Conservation (phyloP, 1,284 basidiomycete genomes). For the Tilletia indica region DNA sequence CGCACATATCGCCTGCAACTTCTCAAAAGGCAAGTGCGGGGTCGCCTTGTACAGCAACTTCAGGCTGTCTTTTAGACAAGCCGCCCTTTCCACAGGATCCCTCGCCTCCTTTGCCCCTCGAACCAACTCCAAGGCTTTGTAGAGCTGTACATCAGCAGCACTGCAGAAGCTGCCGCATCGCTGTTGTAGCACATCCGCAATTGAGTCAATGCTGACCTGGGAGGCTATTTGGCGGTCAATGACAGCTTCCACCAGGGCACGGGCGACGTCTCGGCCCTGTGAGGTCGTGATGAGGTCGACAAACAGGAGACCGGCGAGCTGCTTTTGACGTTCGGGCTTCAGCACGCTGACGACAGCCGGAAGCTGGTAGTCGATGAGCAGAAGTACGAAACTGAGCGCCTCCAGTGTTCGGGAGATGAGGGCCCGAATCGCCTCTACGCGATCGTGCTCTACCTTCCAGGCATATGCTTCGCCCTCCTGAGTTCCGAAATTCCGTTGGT, state of each 20-base stretch:
- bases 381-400: slow-evolving; percentile 82
- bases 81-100: slow-evolving; percentile 63
- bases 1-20: slow-evolving; percentile 76
- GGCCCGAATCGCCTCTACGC: slow-evolving; percentile 69
- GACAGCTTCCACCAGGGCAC: slow-evolving; percentile 86
- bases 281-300: slow-evolving; percentile 66
- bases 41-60: slow-evolving; percentile 83
- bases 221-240: slow-evolving; percentile 97
- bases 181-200: slow-evolving; percentile 88
- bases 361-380: slow-evolving; percentile 85
- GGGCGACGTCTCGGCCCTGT: slow-evolving; percentile 76
- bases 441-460: slow-evolving; percentile 72
- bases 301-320: slow-evolving; percentile 38
- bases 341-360: slow-evolving; percentile 71
- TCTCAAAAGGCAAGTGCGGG: slow-evolving; percentile 76
- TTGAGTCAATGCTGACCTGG: slow-evolving; percentile 91
- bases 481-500: neutral
- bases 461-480: slow-evolving; percentile 19
- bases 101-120: slow-evolving; percentile 83
- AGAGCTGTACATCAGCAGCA: slow-evolving; percentile 94
- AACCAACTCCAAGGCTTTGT: slow-evolving; percentile 95
- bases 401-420: slow-evolving; percentile 66
- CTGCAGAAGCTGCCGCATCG: slow-evolving; percentile 96
- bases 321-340: slow-evolving; percentile 33
- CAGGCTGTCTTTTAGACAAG: slow-evolving; percentile 30